phyloP scores from a whole-genome alignment of 176 grass and related monocot species.

The Phoenix roebelenii region DNA sequence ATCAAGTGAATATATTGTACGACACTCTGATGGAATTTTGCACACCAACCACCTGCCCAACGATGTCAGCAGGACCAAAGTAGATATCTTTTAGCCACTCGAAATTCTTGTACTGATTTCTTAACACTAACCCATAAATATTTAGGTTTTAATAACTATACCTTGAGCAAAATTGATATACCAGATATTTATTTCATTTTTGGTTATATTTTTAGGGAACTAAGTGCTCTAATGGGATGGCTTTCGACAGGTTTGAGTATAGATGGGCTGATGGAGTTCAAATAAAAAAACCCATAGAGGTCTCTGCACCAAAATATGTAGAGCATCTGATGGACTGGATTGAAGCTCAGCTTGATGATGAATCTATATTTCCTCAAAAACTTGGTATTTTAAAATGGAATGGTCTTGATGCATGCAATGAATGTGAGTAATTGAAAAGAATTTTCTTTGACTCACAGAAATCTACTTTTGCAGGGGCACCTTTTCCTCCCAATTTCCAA shows the following conservation, averaged over 20 bases:
- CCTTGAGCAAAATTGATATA: too few relatives aligned
- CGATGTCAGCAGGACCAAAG: conserved; percentile 89
- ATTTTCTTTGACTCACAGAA: too few relatives aligned
- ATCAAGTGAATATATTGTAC: conserved; percentile 80
- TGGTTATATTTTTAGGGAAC: too few relatives aligned
- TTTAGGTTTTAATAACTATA: too few relatives aligned
- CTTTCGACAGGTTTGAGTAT: conserved; percentile 59
- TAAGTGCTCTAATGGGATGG: too few relatives aligned
- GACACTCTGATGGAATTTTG: conserved; percentile 89
- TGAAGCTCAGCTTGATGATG: conserved; percentile 65
- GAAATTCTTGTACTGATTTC: too few relatives aligned
- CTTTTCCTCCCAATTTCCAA: conserved; percentile 74
- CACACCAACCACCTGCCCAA: conserved; percentile 71
- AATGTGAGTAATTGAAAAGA: too few relatives aligned
- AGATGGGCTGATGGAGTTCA: conserved; percentile 91
- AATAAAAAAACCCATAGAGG: conserved; percentile 79
- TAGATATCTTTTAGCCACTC: conserved; percentile 16
- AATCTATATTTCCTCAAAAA: conserved; percentile 81
- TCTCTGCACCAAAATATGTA: conserved; percentile 81
- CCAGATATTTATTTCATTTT: too few relatives aligned
- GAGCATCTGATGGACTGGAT: conserved; percentile 98
- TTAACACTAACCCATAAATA: too few relatives aligned
- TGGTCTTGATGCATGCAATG: too few relatives aligned
- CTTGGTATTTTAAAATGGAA: conserved; percentile 36
- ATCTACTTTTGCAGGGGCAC: conserved; percentile 30